Conservation (phyloP, 176 grass and related monocot genomes). For the Musa acuminata region DNA sequence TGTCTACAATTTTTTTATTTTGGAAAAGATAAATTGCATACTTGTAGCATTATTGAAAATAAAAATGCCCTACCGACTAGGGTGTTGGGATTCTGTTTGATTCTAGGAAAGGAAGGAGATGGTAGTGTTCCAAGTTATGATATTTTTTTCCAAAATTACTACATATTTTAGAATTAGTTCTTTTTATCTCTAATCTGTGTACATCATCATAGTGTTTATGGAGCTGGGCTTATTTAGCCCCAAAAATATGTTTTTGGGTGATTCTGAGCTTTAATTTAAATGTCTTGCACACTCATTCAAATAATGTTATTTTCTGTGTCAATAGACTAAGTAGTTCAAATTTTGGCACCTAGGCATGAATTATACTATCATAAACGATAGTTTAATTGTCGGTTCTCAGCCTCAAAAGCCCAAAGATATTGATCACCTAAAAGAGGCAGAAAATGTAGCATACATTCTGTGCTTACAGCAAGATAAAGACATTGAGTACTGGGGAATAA, state of each 20-base stretch:
- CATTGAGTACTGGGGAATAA: conserved; percentile 79
- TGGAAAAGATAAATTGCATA: too few species aligned
- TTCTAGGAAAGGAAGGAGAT: neutral
- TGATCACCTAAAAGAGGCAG: conserved; percentile 65
- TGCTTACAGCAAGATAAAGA: conserved; percentile 90
- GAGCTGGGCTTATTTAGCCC: neutral
- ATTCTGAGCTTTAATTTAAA: too few species aligned
- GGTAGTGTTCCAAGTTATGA: too few species aligned
- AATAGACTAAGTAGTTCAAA: conserved; percentile 6
- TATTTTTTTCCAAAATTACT: too few species aligned
- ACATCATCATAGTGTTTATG: neutral
- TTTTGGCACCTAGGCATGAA: conserved; percentile 53
- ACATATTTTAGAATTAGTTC: too few species aligned
- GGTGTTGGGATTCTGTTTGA: neutral
- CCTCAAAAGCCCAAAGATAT: conserved; percentile 86
- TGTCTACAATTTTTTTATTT: too few species aligned
- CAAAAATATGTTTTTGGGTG: neutral
- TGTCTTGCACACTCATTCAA: neutral
- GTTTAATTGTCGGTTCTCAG: conserved; percentile 84
- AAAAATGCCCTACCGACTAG: too few species aligned
- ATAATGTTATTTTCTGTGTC: neutral
- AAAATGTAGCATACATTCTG: conserved; percentile 67
- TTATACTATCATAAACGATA: conserved; percentile 71
- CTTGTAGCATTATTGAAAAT: too few species aligned
- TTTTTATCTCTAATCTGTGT: too few species aligned